phyloP scores from a whole-genome alignment of 768 basidiomycete species.

The Termitomyces sp. region DNA sequence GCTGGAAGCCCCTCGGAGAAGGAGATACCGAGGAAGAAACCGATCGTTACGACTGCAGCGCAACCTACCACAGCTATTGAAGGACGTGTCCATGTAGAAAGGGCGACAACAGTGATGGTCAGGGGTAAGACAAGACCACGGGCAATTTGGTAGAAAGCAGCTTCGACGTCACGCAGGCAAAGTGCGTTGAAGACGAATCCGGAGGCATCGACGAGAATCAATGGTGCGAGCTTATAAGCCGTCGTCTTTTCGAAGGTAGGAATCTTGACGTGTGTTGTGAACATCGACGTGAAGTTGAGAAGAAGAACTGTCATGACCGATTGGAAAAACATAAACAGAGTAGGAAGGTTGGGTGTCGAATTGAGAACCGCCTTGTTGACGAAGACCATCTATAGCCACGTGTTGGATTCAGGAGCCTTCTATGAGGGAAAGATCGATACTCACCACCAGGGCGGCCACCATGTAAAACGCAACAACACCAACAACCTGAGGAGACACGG shows the following conservation, averaged over 20 bases:
- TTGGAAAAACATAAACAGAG: slow-evolving; percentile 27
- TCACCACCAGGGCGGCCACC: slow-evolving; percentile 63
- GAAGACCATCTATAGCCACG: slow-evolving; percentile 56
- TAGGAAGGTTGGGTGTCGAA: slow-evolving; percentile 26
- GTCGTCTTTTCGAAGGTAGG: slow-evolving; percentile 16
- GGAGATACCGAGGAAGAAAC: slow-evolving; percentile 66
- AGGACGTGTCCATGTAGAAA: slow-evolving; percentile 57
- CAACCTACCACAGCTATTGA: slow-evolving; percentile 56
- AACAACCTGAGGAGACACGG: slow-evolving; percentile 22
- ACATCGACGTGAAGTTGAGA: slow-evolving; percentile 18
- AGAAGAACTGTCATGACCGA: slow-evolving; percentile 25
- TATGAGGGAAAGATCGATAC: slow-evolving; percentile 20
- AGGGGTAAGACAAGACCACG: slow-evolving; percentile 77
- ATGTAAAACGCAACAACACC: slow-evolving; percentile 58
- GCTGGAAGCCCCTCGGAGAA: slow-evolving; percentile 36
- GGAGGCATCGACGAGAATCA: slow-evolving; percentile 33
- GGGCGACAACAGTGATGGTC: slow-evolving; percentile 67
- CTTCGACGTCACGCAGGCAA: slow-evolving; percentile 52
- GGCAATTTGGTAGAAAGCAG: slow-evolving; percentile 78
- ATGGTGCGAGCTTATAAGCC: slow-evolving; percentile 18
- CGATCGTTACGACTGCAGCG: slow-evolving; percentile 68
- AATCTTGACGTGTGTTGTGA: slow-evolving; percentile 21
- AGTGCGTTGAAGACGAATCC: slow-evolving; percentile 27
- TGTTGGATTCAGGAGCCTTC: background rate
- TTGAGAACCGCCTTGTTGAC: slow-evolving; percentile 39